phyloP scores from a whole-genome alignment of 2,329 filamentous ascomycete species.

The Monascus ruber region DNA sequence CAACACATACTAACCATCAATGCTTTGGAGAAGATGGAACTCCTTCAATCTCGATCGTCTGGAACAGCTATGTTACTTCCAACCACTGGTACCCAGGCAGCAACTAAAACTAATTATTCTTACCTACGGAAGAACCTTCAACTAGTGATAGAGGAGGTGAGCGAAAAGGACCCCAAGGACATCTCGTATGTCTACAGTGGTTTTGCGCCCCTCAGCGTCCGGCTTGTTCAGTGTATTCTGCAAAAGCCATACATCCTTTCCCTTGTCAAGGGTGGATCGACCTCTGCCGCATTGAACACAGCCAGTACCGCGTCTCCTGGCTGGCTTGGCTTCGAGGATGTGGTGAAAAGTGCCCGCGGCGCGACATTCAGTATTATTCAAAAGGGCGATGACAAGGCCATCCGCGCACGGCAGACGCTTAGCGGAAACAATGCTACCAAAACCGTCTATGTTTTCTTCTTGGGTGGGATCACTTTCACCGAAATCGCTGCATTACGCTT shows the following conservation, averaged over 20 bases:
- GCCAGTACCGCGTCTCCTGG: constrained; percentile 57
- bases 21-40: constrained; percentile 76
- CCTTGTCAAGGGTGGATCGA: constrained; percentile 51
- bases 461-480: constrained; percentile 93
- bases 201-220: constrained; percentile 84
- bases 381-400: constrained; percentile 83
- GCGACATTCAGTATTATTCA: constrained; percentile 87
- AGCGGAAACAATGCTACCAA: constrained; percentile 66
- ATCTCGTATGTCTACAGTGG: constrained; percentile 97
- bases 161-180: constrained; percentile 87
- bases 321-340: constrained; percentile 89
- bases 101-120: constrained; percentile 78
- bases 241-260: constrained; percentile 77
- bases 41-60: constrained; percentile 67
- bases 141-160: constrained; percentile 90
- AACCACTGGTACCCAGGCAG: constrained; percentile 51
- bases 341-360: constrained; percentile 75
- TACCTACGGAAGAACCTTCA: constrained; percentile 75
- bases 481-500: constrained; percentile 92
- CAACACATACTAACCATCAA: constrained; percentile 86
- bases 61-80: constrained; percentile 73
- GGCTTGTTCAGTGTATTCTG: constrained; percentile 81
- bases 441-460: constrained; percentile 89
- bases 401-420: constrained; percentile 72
- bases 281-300: constrained; percentile 35